Conservation (phyloP, 768 basidiomycete species). For the Tremella yokohamensis region DNA sequence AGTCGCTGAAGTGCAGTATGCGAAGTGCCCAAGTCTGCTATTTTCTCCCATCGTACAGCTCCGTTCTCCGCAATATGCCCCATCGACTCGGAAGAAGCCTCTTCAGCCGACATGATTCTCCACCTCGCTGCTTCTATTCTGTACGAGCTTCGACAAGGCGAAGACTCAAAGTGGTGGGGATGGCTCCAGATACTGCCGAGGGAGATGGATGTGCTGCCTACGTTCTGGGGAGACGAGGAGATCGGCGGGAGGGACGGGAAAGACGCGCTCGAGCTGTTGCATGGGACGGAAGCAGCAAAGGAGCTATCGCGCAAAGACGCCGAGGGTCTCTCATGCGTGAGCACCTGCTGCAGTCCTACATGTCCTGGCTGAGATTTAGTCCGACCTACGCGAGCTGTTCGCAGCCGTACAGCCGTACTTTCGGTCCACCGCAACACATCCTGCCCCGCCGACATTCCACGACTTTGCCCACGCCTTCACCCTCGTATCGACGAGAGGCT, state of each 20-base stretch:
- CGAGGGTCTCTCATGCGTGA: constrained; percentile 29
- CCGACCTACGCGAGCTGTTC: not conserved
- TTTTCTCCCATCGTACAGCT: constrained; percentile 41
- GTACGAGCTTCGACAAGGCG: constrained; percentile 46
- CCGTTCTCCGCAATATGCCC: constrained; percentile 16
- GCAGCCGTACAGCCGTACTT: constrained; percentile 2
- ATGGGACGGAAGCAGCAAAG: constrained; percentile 43
- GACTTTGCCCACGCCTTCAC: constrained; percentile 60
- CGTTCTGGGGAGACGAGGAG: constrained; percentile 47
- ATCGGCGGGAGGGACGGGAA: constrained; percentile 34
- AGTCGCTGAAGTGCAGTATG: constrained; percentile 28
- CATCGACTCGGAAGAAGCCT: constrained; percentile 1
- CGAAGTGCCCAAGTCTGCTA: constrained; percentile 32
- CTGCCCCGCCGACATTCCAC: constrained; percentile 20
- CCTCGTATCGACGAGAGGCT: constrained; percentile 76
- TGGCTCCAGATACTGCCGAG: constrained; percentile 52
- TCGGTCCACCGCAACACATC: constrained; percentile 20
- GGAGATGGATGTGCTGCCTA: constrained; percentile 34
- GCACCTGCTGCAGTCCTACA: not conserved
- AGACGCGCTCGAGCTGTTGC: constrained; percentile 36
- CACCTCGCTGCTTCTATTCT: constrained; percentile 47
- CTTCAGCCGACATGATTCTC: constrained; percentile 28
- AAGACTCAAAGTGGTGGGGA: constrained; percentile 45
- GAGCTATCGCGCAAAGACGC: constrained; percentile 27
- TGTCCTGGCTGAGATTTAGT: not conserved